phyloP scores from a whole-genome alignment of 495 filamentous ascomycete species.

The Glonium stellatum region DNA sequence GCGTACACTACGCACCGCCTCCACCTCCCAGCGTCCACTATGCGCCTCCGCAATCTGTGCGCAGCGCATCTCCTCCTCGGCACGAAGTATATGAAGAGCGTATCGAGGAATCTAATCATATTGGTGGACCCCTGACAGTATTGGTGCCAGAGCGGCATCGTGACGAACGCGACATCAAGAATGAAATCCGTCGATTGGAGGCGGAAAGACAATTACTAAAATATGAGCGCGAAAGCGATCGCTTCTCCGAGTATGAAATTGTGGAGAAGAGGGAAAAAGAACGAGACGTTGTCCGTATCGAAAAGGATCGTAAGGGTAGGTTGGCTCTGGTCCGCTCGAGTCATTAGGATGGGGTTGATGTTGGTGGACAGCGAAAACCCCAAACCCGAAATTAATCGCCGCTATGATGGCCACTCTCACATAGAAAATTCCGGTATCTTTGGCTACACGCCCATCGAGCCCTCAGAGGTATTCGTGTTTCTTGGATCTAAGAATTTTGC shows the following conservation, averaged over 20 bases:
- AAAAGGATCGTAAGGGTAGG: slow-evolving; percentile 84
- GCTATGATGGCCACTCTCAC: slow-evolving; percentile 75
- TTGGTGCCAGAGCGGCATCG: slow-evolving; percentile 43
- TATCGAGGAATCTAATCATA: slow-evolving; percentile 41
- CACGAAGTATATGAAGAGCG: slow-evolving; percentile 39
- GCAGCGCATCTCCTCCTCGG: slow-evolving; percentile 27
- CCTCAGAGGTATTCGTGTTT: too few relatives aligned
- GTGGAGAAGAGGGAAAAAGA: slow-evolving; percentile 40
- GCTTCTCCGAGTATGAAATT: slow-evolving; percentile 46
- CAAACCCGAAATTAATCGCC: slow-evolving; percentile 57
- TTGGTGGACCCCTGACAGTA: slow-evolving; percentile 38
- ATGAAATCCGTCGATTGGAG: slow-evolving; percentile 54
- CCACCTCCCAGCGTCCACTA: slow-evolving; percentile 20
- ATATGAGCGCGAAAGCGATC: slow-evolving; percentile 41
- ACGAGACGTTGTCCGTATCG: slow-evolving; percentile 57
- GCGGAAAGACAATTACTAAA: slow-evolving; percentile 40
- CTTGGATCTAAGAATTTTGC: too few relatives aligned
- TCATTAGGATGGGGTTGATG: slow-evolving; percentile 47
- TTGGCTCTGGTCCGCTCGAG: slow-evolving; percentile 53
- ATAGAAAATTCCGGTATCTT: slow-evolving; percentile 26
- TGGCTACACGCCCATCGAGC: too few relatives aligned
- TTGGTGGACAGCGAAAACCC: slow-evolving; percentile 29
- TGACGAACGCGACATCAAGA: slow-evolving; percentile 48
- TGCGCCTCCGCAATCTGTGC: slow-evolving; percentile 20
- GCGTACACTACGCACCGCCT: too few relatives aligned